These are phyloP conservation scores for Cyamopsis tetragonoloba DNA, from an alignment of 306 rosid species.

Conservation along the genomic window DNA sequence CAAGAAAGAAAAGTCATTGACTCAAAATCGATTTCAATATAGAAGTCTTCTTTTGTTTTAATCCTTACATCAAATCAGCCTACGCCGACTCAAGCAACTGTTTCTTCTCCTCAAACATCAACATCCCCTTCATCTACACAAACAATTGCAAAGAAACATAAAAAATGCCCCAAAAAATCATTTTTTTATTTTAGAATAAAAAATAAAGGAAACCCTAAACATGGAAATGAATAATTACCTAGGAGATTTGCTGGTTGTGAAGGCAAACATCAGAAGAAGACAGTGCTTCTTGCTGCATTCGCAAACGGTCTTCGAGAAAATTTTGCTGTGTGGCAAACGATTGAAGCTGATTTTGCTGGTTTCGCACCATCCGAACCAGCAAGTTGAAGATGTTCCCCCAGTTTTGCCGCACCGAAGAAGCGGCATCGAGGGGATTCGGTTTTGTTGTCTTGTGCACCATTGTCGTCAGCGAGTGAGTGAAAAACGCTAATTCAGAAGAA, in stretches of 20 bases:
- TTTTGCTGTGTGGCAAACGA: slow-evolving; percentile 46
- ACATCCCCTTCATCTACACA: slow-evolving; percentile 46
- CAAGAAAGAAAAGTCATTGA: slow-evolving; percentile 27
- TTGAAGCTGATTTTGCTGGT: slow-evolving; percentile 64
- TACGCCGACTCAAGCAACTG: slow-evolving; percentile 43
- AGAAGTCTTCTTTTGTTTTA: slow-evolving; percentile 47
- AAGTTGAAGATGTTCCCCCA: slow-evolving; percentile 58
- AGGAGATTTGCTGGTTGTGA: slow-evolving; percentile 38
- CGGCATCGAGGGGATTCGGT: slow-evolving; percentile 9
- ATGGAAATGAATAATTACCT: slow-evolving; percentile 32
- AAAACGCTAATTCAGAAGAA: slow-evolving; percentile 21
- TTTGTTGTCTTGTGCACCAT: slow-evolving; percentile 16
- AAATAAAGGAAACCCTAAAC: slow-evolving; percentile 31
- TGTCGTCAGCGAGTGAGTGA: slow-evolving; percentile 35
- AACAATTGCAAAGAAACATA: neutral
- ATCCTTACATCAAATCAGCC: slow-evolving; percentile 43
- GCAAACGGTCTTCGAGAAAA: slow-evolving; percentile 49
- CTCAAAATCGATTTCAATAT: slow-evolving; percentile 48
- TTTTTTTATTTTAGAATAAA: neutral
- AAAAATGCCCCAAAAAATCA: neutral
- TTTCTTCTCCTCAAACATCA: slow-evolving; percentile 42
- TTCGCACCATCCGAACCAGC: slow-evolving; percentile 47
- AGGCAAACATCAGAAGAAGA: slow-evolving; percentile 42
- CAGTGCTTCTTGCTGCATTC: slow-evolving; percentile 61
- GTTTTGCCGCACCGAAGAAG: slow-evolving; percentile 33